Evolutionary conservation across 345 rosid species (phyloP).

Genomic region (Aquilaria yunnanensis): DNA sequence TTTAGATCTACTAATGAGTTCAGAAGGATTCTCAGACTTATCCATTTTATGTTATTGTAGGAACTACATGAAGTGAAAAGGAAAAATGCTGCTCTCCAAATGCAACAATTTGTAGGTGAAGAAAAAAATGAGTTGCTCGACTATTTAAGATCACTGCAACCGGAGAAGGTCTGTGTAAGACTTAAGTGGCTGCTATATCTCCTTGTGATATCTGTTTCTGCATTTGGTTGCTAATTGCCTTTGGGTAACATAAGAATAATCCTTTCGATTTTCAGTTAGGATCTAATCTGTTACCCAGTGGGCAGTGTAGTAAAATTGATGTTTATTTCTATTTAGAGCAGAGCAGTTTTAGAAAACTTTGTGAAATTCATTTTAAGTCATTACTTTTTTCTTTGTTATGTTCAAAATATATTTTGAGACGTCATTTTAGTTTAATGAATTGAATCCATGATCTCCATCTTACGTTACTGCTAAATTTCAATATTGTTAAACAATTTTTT

Average conservation of each 20-base stretch:
- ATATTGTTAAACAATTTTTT: too few relatives aligned
- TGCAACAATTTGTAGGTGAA: constrained; percentile 99
- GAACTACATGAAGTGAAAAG: constrained; percentile 78
- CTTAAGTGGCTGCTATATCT: constrained; percentile 1
- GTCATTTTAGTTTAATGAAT: too few relatives aligned
- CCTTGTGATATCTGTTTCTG: neutral
- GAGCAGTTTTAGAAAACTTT: too few relatives aligned
- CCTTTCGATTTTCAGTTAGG: too few relatives aligned
- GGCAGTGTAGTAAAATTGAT: too few relatives aligned
- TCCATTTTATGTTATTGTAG: constrained; percentile 30
- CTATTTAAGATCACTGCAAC: constrained; percentile 86
- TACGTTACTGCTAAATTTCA: too few relatives aligned
- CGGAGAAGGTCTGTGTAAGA: constrained; percentile 66
- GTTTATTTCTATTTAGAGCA: too few relatives aligned
- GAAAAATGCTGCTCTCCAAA: constrained; percentile 89
- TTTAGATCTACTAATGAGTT: neutral
- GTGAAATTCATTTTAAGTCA: too few relatives aligned
- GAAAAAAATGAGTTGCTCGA: constrained; percentile 96
- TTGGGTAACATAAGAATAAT: neutral
- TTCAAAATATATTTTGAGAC: too few relatives aligned
- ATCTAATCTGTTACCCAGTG: too few relatives aligned
- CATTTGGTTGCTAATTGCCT: constrained; percentile 1
- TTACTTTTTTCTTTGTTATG: too few relatives aligned
- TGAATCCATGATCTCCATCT: too few relatives aligned
- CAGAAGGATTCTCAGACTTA: constrained; percentile 13